Percentiles rank a stretch among this genome's conserved stretches.
Conservation (phyloP, 495 filamentous ascomycete species). For the Penicillium paradoxum region DNA sequence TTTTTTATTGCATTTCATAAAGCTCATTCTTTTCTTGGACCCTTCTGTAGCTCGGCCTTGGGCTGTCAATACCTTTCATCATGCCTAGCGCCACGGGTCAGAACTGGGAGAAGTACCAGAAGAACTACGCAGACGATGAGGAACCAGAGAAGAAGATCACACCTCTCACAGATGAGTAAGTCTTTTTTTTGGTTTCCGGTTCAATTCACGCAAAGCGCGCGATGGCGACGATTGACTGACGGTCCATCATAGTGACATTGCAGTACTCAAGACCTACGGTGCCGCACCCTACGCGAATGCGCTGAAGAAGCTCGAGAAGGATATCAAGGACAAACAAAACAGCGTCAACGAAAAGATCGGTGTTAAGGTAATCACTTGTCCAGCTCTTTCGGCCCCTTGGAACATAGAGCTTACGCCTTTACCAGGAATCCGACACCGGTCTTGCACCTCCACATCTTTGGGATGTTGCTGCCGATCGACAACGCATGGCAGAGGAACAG, state of each 20-base stretch:
- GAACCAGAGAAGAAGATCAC: slow-evolving; percentile 99
- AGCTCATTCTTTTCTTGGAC: slow-evolving; percentile 8
- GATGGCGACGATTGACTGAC: slow-evolving; percentile 23
- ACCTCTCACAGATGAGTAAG: slow-evolving; percentile 90
- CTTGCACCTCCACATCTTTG: slow-evolving; percentile 97
- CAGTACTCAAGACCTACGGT: slow-evolving; percentile 98
- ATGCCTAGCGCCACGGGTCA: slow-evolving; percentile 90
- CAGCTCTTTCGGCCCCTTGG: slow-evolving; percentile 10
- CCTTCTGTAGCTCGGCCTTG: slow-evolving; percentile 18
- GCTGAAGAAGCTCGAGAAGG: slow-evolving; percentile 92
- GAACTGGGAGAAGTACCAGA: slow-evolving; percentile 98
- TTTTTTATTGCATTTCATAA: background rate
- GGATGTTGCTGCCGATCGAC: slow-evolving; percentile 95
- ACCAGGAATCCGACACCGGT: slow-evolving; percentile 93
- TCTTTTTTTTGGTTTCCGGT: slow-evolving; percentile 8
- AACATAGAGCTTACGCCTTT: slow-evolving; percentile 22
- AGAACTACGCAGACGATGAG: slow-evolving; percentile 94
- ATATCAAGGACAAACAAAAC: slow-evolving; percentile 95
- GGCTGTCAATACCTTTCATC: slow-evolving; percentile 36
- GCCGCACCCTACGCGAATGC: slow-evolving; percentile 90
- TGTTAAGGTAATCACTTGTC: slow-evolving; percentile 49
- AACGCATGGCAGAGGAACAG: slow-evolving; percentile 97
- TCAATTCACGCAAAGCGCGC: slow-evolving; percentile 1
- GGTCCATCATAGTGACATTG: slow-evolving; percentile 70
- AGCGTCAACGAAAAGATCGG: slow-evolving; percentile 98